Evolutionary conservation across 805 yeast genomes (phyloP).

Genomic region (Kodamaea nitidulidarum): DNA sequence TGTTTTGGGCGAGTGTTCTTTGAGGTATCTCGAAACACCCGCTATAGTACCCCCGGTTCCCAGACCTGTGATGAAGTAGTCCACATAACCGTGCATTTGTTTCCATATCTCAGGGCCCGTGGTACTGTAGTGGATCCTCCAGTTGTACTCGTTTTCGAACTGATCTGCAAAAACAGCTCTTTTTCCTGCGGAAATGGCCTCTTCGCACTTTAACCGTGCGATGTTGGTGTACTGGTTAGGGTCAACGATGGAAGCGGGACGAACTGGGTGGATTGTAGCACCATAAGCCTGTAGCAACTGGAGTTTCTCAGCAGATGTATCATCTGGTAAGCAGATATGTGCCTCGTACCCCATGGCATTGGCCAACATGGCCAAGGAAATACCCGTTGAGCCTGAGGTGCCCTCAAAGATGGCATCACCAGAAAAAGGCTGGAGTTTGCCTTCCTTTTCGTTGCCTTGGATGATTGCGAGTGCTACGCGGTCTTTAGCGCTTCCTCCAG

Average conservation of each 20-base stretch:
- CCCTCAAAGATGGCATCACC: slow-evolving; percentile 89
- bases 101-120: slow-evolving; percentile 92
- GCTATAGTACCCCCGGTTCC: slow-evolving; percentile 69
- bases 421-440: slow-evolving; percentile 50
- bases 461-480: slow-evolving; percentile 87
- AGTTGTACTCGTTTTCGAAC: slow-evolving; percentile 88
- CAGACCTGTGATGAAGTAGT: slow-evolving; percentile 82
- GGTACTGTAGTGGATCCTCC: slow-evolving; percentile 75
- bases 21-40: slow-evolving; percentile 30
- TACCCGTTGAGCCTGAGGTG: slow-evolving; percentile 95
- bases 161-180: slow-evolving; percentile 90
- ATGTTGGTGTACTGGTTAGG: slow-evolving; percentile 89
- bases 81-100: slow-evolving; percentile 64
- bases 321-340: slow-evolving; percentile 93
- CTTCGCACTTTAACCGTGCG: slow-evolving; percentile 66
- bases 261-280: slow-evolving; percentile 77
- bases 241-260: slow-evolving; percentile 94
- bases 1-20: slow-evolving; percentile 41
- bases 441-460: slow-evolving; percentile 57
- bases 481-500: slow-evolving; percentile 96
- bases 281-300: slow-evolving; percentile 70
- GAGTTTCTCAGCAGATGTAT: slow-evolving; percentile 81
- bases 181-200: slow-evolving; percentile 36
- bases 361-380: slow-evolving; percentile 86
- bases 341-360: slow-evolving; percentile 84